Conservation (phyloP, 371 early-diverging fungal species). For the Modicella reniformis region DNA sequence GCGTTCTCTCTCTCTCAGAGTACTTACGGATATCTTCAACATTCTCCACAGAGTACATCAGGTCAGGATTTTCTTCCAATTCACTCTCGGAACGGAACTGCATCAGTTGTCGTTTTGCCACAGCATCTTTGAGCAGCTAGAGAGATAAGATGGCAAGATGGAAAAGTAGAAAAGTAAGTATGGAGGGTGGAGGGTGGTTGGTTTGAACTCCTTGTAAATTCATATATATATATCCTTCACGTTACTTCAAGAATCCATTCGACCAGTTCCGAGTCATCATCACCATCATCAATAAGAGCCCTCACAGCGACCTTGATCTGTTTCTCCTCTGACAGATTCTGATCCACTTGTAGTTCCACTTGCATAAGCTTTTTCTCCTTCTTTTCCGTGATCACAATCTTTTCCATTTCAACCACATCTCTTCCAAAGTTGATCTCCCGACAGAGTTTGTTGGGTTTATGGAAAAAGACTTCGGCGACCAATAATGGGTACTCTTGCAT, state of each 20-base stretch:
- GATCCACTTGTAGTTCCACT: conserved; percentile 33
- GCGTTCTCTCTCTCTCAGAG: background rate
- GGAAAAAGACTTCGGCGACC: conserved; percentile 63
- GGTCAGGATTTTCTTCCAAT: conserved; percentile 41
- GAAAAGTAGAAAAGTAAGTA: background rate
- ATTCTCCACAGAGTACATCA: conserved; percentile 44
- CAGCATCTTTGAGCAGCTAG: conserved; percentile 38
- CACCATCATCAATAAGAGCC: conserved; percentile 37
- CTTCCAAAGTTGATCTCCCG: conserved; percentile 44
- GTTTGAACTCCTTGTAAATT: background rate
- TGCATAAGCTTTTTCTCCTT: conserved; percentile 42
- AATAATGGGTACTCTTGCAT: conserved; percentile 65
- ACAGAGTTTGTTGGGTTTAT: conserved; percentile 23
- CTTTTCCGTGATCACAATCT: conserved; percentile 6
- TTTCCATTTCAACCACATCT: conserved; percentile 24
- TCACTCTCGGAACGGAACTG: conserved; percentile 40
- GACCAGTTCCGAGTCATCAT: conserved; percentile 37
- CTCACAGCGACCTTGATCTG: conserved; percentile 44
- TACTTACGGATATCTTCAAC: conserved; percentile 50
- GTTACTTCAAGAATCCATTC: conserved; percentile 39
- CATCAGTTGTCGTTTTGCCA: conserved; percentile 35
- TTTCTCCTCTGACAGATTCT: conserved; percentile 17
- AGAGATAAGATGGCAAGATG: background rate
- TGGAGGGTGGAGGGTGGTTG: too few relatives aligned
- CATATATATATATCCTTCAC: background rate